Conservation (phyloP, 352 stramenopile species). For the Phytopythium delawarense region DNA sequence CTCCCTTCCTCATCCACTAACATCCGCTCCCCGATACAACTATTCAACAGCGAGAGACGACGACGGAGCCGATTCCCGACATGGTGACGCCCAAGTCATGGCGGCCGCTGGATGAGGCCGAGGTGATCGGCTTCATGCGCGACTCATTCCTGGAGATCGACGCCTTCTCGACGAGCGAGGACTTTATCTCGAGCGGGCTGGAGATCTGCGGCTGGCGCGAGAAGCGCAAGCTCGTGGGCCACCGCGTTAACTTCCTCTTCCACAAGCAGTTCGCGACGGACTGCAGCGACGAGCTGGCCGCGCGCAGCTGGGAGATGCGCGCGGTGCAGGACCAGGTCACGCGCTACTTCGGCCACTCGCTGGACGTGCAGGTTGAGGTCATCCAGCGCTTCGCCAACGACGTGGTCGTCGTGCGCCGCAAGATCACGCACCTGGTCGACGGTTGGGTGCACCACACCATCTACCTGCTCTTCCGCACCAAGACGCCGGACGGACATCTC, state of each 20-base stretch:
- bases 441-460: slow-evolving; percentile 62
- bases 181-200: slow-evolving; percentile 45
- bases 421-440: slow-evolving; percentile 53
- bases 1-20: background rate
- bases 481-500: slow-evolving; percentile 58
- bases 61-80: slow-evolving; percentile 24
- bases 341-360: slow-evolving; percentile 50
- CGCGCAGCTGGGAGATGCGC: slow-evolving; percentile 49
- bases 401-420: slow-evolving; percentile 48
- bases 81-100: slow-evolving; percentile 26
- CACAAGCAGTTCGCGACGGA: slow-evolving; percentile 50
- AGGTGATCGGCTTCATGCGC: slow-evolving; percentile 38
- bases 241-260: slow-evolving; percentile 58
- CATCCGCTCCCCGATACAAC: background rate
- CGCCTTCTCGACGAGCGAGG: slow-evolving; percentile 36
- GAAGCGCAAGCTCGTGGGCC: slow-evolving; percentile 50
- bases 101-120: slow-evolving; percentile 33
- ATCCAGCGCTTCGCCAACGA: slow-evolving; percentile 49
- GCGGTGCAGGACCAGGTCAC: slow-evolving; percentile 48
- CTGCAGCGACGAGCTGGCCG: slow-evolving; percentile 45
- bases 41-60: slow-evolving; percentile 27
- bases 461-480: slow-evolving; percentile 65
- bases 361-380: slow-evolving; percentile 46
- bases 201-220: slow-evolving; percentile 60
- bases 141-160: slow-evolving; percentile 52